Conservation (phyloP, 192 early-diverging fungal genomes). For the Coemansia sp. region DNA sequence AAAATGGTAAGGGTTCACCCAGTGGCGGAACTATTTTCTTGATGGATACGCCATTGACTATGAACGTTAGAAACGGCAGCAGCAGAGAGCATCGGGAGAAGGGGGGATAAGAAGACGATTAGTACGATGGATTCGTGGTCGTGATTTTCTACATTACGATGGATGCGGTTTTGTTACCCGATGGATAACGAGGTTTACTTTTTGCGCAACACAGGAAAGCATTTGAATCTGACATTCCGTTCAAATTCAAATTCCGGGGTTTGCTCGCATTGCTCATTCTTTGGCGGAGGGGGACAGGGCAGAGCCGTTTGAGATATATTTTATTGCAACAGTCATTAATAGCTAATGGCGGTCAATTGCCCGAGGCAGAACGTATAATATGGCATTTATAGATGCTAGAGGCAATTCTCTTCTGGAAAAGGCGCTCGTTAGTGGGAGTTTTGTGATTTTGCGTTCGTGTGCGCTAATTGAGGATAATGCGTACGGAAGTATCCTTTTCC, state of each 20-base stretch:
- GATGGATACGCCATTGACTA: slow-evolving; percentile 12
- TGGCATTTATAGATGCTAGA: too few relatives aligned
- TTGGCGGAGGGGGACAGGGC: neutral
- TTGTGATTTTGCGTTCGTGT: too few relatives aligned
- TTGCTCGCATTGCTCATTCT: neutral
- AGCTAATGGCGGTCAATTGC: too few relatives aligned
- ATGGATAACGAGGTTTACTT: neutral
- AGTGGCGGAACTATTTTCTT: neutral
- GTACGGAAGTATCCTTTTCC: too few relatives aligned
- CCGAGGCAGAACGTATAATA: too few relatives aligned
- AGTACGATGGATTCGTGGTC: slow-evolving; percentile 1
- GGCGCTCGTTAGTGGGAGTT: too few relatives aligned
- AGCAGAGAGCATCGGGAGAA: neutral
- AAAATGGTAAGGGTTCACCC: slow-evolving; percentile 21
- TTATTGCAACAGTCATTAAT: neutral
- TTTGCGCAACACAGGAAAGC: too few relatives aligned
- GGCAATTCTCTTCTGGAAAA: too few relatives aligned
- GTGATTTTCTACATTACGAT: too few relatives aligned
- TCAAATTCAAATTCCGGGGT: neutral
- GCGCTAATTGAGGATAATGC: too few relatives aligned
- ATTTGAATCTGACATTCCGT: too few relatives aligned
- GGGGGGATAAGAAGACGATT: neutral
- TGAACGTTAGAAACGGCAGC: neutral
- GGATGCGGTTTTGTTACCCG: neutral
- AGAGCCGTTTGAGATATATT: neutral